Base-by-base conservation (phyloP, 2,329 filamentous ascomycete species). In the Verticillium tricorpus region DNA sequence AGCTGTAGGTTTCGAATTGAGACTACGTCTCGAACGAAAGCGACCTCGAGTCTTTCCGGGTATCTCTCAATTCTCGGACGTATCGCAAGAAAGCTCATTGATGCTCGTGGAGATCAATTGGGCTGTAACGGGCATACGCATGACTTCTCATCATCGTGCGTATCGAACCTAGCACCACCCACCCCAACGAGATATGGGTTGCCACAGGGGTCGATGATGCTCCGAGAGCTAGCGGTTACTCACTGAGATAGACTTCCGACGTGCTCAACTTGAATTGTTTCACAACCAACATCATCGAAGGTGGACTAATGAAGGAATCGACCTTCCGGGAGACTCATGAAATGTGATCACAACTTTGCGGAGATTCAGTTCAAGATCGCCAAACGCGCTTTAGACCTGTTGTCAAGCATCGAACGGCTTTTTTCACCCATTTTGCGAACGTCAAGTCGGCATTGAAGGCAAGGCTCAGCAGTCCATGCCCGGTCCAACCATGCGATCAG, bases 361-460 rank as follows among this genome's bases (percentile, higher is more conserved):
- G 55, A 11, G 63, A 64, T 2, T 50, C 64, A 7, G 58, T 68
- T 7, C 67, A 65, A 65, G 65, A 40, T 2, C 63, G 65, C 25
- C 65, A 65, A 45, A 61, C 64, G 35, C 55, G 66, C 55, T 54
- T 39, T n/a, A 62, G 65, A 2, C 19, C 62, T 15, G 60, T 61
- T 11, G 14, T 37, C 12, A 37, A 63, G 8, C 56, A 60, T 17
- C 63, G 65, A 0, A 59, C 66, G 9, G 62, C 64, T 31, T 66
- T 66, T 34, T 63, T 67, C 52, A 67, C 64, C 11, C 65, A 64
- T 2, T 60, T 67, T n/a, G 60, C 65, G 28, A 65, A 66, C 34
- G 61, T 66, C 22, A n/a, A 6, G 62, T 60, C 17, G 64, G 66
- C 14, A 45, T 66, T 17, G 11, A 50, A 35, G 59, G 65, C 22